phyloP scores from a whole-genome alignment of 140 eudicot genomes.

The Ambrosia hybrid region DNA sequence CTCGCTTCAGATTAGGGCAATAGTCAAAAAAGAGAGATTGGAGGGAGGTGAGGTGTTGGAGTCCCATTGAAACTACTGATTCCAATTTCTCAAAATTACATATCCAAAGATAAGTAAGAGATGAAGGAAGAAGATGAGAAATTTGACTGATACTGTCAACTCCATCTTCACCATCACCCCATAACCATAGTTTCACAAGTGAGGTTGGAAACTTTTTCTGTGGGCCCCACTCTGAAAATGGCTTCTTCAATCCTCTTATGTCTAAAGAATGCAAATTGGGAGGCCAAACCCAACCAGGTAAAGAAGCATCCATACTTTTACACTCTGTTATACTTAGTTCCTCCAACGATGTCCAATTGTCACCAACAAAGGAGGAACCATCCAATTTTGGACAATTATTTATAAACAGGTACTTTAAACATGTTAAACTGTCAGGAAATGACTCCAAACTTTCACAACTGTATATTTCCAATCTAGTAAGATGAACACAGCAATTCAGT shows the following conservation, averaged over 20 bases:
- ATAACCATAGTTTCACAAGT: background rate
- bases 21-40: background rate
- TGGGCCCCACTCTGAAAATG: constrained; percentile 4
- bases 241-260: background rate
- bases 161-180: background rate
- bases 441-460: constrained; percentile 3
- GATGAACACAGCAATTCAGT: background rate
- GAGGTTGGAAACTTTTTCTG: constrained; percentile 6
- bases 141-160: background rate
- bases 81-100: constrained; percentile 12
- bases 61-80: background rate
- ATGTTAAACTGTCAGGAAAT: background rate
- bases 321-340: background rate
- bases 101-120: too few species aligned
- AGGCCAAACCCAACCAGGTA: constrained; percentile 12
- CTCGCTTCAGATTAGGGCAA: background rate
- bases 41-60: constrained; percentile 1
- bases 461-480: background rate
- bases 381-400: background rate
- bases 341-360: background rate
- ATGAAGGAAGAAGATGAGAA: constrained; percentile 16
- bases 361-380: background rate
- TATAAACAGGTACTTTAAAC: background rate
- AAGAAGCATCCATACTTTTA: background rate
- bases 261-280: background rate